These are phyloP conservation scores for Calonectria hongkongensis DNA, from an alignment of 2,329 filamentous ascomycete genomes.

Conservation along the genomic window DNA sequence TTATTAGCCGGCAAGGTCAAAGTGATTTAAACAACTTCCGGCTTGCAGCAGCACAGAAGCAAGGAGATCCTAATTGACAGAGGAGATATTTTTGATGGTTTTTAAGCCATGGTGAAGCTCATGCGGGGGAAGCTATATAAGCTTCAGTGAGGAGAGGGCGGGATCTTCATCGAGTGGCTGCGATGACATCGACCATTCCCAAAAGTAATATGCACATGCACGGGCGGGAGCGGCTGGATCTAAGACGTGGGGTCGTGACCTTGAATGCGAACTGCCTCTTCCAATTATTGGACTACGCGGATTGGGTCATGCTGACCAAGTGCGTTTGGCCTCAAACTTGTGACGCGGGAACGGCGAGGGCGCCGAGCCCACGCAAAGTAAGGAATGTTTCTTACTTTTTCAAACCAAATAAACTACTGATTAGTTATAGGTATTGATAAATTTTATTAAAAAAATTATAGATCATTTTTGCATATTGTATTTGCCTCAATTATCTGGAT, in stretches of 20 bases:
- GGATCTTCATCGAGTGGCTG: constrained; percentile 28
- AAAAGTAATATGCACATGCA: constrained; percentile 20
- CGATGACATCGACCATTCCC: constrained; percentile 21
- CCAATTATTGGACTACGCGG: background rate
- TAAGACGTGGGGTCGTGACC: background rate
- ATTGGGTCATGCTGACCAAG: constrained; percentile 32
- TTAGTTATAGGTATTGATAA: too few relatives aligned
- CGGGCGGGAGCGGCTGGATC: background rate
- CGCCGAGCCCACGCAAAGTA: constrained; percentile 30
- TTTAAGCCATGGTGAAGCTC: background rate
- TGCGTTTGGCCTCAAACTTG: constrained; percentile 11
- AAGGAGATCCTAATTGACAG: background rate
- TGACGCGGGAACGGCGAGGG: constrained; percentile 25
- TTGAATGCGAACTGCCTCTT: constrained; percentile 7
- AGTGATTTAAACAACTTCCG: background rate
- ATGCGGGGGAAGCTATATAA: constrained; percentile 18
- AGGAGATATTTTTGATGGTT: background rate
- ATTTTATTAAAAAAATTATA: too few relatives aligned
- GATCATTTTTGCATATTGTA: too few relatives aligned
- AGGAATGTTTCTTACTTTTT: too few relatives aligned
- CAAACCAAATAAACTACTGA: too few relatives aligned
- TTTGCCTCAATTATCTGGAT: too few relatives aligned
- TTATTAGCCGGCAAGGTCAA: background rate
- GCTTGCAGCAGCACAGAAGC: background rate
- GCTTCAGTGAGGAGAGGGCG: constrained; percentile 14